These are phyloP conservation scores for Euphrasia confusa DNA, from an alignment of 257 asterid species.

Conservation along the genomic window DNA sequence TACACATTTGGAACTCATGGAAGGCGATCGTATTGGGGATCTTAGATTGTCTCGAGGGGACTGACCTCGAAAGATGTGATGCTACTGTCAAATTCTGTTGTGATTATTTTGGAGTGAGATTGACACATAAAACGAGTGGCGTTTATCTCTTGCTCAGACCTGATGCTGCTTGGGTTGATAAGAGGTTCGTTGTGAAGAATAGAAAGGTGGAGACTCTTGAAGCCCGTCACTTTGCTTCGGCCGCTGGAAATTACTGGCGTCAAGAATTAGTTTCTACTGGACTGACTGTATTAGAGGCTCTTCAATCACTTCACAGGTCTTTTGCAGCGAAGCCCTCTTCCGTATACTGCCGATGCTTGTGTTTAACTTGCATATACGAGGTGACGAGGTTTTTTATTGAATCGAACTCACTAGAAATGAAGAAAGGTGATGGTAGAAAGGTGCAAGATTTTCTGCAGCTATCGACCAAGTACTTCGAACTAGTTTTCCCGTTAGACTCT, in stretches of 20 bases:
- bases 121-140: slow-evolving; percentile 1
- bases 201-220: slow-evolving; percentile 28
- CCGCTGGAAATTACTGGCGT: slow-evolving; percentile 39
- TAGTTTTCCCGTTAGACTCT: slow-evolving; percentile 42
- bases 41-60: slow-evolving; percentile 28
- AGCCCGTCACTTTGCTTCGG: slow-evolving; percentile 35
- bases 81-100: slow-evolving; percentile 30
- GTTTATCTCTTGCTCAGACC: slow-evolving; percentile 40
- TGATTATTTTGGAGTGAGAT: slow-evolving; percentile 52
- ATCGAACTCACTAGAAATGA: slow-evolving; percentile 18
- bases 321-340: slow-evolving; percentile 15
- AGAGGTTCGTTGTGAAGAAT: slow-evolving; percentile 19
- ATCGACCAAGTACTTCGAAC: slow-evolving; percentile 27
- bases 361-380: slow-evolving; percentile 33
- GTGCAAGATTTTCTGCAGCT: slow-evolving; percentile 21
- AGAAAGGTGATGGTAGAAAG: slow-evolving; percentile 14
- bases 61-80: slow-evolving; percentile 7
- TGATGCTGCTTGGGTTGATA: slow-evolving; percentile 46
- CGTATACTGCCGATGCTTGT: slow-evolving; percentile 26
- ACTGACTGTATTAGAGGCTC: slow-evolving; percentile 36
- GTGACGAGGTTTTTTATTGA: slow-evolving; percentile 31
- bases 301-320: slow-evolving; percentile 27
- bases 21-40: slow-evolving; percentile 26
- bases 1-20: slow-evolving; percentile 43
- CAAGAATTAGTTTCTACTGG: slow-evolving; percentile 40